Conservation (phyloP, 2,329 filamentous ascomycete genomes). For the Stemphylium vesicarium region DNA sequence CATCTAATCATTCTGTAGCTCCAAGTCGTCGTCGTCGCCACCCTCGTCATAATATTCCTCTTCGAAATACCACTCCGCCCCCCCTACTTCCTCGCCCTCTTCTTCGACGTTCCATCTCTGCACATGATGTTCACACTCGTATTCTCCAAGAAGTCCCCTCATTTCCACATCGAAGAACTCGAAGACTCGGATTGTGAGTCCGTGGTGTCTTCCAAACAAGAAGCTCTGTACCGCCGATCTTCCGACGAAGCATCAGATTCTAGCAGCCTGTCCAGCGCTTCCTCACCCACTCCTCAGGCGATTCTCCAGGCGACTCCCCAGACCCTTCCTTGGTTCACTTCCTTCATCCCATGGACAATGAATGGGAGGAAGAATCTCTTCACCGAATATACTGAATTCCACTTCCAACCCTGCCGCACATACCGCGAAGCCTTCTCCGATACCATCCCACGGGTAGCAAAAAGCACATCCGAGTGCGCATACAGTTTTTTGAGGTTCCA, state of each 20-base stretch:
- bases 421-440: not conserved
- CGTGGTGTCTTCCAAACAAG: not conserved
- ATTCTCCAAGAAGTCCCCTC: not conserved
- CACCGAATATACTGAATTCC: not conserved
- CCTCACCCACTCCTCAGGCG: too few species aligned
- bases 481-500: not conserved
- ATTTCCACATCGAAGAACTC: too few species aligned
- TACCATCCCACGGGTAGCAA: not conserved
- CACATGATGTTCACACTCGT: not conserved
- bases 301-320: too few species aligned
- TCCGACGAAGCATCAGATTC: too few species aligned
- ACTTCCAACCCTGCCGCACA: not conserved
- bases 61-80: not conserved
- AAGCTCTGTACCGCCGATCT: not conserved
- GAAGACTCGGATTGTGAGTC: too few species aligned
- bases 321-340: too few species aligned
- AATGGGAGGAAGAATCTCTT: not conserved
- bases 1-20: not conserved
- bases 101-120: not conserved
- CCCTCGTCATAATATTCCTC: not conserved
- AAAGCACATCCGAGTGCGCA: not conserved
- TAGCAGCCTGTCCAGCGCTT: too few species aligned
- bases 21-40: not conserved
- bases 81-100: not conserved
- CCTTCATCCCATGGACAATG: too few species aligned